Conservation (phyloP, 345 rosid genomes). For the Reutealis trisperma region DNA sequence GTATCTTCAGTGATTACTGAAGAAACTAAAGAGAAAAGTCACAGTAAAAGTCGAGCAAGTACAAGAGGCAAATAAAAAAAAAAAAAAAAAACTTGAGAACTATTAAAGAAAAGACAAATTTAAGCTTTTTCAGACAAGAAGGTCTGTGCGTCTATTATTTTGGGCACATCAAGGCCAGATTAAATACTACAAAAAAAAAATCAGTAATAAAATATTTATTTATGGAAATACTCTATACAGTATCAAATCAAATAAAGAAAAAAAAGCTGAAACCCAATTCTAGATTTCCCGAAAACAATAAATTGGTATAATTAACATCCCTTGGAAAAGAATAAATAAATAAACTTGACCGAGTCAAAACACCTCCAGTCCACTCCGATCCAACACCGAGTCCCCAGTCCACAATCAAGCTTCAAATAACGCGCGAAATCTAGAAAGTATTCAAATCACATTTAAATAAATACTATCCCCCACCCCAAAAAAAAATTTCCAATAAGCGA, state of each 20-base stretch:
- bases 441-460: slow-evolving; percentile 24
- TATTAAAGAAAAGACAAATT: slow-evolving; percentile 65
- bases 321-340: slow-evolving; percentile 25
- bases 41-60: slow-evolving; percentile 43
- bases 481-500: background rate
- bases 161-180: slow-evolving; percentile 23
- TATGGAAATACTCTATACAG: slow-evolving; percentile 12
- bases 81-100: slow-evolving; percentile 21
- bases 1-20: slow-evolving; percentile 19
- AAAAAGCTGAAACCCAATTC: slow-evolving; percentile 19
- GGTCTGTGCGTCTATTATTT: slow-evolving; percentile 45
- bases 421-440: slow-evolving; percentile 57
- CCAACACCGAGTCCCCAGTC: slow-evolving; percentile 18
- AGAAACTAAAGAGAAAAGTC: slow-evolving; percentile 31
- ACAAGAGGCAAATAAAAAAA: slow-evolving; percentile 6
- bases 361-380: slow-evolving; percentile 45
- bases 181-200: slow-evolving; percentile 28
- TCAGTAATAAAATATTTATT: slow-evolving; percentile 30
- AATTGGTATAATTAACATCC: slow-evolving; percentile 30
- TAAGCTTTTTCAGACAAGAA: slow-evolving; percentile 56
- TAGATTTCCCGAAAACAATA: slow-evolving; percentile 34
- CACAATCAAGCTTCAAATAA: slow-evolving; percentile 27
- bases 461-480: background rate
- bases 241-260: slow-evolving; percentile 26
- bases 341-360: slow-evolving; percentile 57